Conservation (phyloP, 202 grass and related monocot species). For the Miscanthus sacchariflorus region DNA sequence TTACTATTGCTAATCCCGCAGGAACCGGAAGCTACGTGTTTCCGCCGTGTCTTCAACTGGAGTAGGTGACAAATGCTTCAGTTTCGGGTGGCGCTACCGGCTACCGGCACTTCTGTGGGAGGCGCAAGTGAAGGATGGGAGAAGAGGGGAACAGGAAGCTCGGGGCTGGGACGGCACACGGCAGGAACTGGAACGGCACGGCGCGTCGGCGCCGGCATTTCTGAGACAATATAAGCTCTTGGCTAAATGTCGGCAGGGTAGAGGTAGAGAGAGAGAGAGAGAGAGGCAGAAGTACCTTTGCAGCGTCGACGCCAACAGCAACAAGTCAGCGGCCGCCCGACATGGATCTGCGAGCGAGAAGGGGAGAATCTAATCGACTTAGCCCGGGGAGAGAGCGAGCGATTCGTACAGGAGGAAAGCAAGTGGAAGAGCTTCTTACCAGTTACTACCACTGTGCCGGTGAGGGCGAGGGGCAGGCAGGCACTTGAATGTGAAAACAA, state of each 20-base stretch:
- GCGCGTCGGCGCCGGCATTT: constrained; percentile 15
- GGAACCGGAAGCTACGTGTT: too few species aligned
- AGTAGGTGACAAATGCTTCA: neutral
- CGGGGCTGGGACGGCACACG: too few species aligned
- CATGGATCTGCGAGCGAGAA: constrained; percentile 40
- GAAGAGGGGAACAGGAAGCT: neutral
- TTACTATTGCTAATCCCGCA: neutral
- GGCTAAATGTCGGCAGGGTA: neutral
- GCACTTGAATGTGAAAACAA: neutral
- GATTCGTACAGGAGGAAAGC: neutral
- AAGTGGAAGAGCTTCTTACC: neutral
- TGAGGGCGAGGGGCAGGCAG: neutral
- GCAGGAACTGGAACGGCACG: neutral
- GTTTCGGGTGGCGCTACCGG: neutral
- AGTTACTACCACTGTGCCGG: constrained; percentile 6
- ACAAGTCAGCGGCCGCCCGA: constrained; percentile 6
- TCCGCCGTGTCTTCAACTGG: neutral
- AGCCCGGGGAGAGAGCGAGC: neutral
- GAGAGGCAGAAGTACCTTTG: constrained; percentile 36
- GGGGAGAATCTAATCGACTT: neutral
- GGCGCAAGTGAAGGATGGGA: neutral
- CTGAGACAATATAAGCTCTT: neutral
- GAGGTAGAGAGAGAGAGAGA: too few species aligned
- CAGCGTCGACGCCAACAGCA: neutral
- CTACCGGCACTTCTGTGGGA: too few species aligned